Base-by-base conservation (phyloP, 495 filamentous ascomycete genomes). In the Amniculicola lignicola region DNA sequence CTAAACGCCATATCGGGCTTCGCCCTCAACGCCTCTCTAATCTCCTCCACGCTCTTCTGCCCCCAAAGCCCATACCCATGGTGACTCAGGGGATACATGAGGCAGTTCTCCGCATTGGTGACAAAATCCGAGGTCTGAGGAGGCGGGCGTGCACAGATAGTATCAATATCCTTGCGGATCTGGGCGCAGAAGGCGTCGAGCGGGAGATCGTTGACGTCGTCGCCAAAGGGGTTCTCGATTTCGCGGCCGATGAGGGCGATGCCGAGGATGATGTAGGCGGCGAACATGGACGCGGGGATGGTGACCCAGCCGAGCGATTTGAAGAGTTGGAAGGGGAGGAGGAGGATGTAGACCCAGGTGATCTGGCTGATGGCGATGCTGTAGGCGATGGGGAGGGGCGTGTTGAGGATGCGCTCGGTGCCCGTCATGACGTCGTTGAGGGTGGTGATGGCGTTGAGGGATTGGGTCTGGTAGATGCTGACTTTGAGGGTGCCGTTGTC, bases 201-300 rank as follows among this genome's bases (percentile, higher is more conserved):
- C 7, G 87, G 86, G 12, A 95, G 75, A 67, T 95, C 90, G 65
- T 94, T 94, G 56, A 90, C 88, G 67, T 94, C 90, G 45, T 82
- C 73, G 22, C 90, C 89, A 69, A 95, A 94, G 6, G 89, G 90
- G 67, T 94, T 89, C 68, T 95, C 89, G 60, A 95, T 86, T 70
- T 94, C 88, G 55, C 82, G 81, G 21, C 64, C 88, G 82, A 65
- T 65, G n/a, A 58, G 38, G 35, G 88, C 83, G 52, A 95, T 82
- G n/a, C 87, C 89, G 54, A 95, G 79, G 66, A 95, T 92, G 57
- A 94, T 93, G 67, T 95, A 94, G 4, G 88, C 86, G 11, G 55
- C 64, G n/a, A 82, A 72, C 19, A 94, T 76, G 12, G 89, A 88
- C 15, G 82, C 89, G 1, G 90, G 89, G 52, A 94, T 91, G n/a